Conservation (phyloP, 2,329 filamentous ascomycete genomes). For the Colletotrichum incanum region DNA sequence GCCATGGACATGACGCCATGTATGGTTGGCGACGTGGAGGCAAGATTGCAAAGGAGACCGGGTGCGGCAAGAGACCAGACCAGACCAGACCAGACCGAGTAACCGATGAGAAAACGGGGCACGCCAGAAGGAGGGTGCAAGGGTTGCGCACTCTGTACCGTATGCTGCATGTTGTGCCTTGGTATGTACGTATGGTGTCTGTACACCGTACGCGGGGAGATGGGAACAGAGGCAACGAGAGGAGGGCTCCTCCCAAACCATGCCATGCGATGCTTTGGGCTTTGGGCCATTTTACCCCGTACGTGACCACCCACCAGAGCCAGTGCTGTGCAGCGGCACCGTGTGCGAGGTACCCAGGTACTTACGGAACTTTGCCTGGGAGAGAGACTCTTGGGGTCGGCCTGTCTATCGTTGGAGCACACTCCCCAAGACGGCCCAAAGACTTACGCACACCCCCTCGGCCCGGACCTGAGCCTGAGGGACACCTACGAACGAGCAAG, state of each 20-base stretch:
- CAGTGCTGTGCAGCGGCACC: conserved; percentile 26
- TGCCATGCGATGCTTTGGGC: background rate
- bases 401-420: background rate
- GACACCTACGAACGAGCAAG: background rate
- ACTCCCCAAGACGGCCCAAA: conserved; percentile 27
- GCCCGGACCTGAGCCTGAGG: conserved; percentile 15
- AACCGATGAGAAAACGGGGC: conserved; percentile 23
- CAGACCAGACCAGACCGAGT: conserved; percentile 11
- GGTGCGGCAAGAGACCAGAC: background rate
- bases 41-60: background rate
- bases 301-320: background rate
- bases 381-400: background rate
- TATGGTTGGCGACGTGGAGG: background rate
- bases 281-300: conserved; percentile 22
- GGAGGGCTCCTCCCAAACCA: background rate
- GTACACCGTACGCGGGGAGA: background rate
- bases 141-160: background rate
- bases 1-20: background rate
- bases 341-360: background rate
- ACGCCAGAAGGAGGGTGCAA: background rate
- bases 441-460: conserved; percentile 28
- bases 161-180: background rate
- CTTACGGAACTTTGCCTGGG: background rate
- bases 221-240: background rate
- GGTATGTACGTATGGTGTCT: background rate